These are phyloP conservation scores for Fusarium nematophilum DNA, from an alignment of 2,329 filamentous ascomycete species.

Conservation along the genomic window DNA sequence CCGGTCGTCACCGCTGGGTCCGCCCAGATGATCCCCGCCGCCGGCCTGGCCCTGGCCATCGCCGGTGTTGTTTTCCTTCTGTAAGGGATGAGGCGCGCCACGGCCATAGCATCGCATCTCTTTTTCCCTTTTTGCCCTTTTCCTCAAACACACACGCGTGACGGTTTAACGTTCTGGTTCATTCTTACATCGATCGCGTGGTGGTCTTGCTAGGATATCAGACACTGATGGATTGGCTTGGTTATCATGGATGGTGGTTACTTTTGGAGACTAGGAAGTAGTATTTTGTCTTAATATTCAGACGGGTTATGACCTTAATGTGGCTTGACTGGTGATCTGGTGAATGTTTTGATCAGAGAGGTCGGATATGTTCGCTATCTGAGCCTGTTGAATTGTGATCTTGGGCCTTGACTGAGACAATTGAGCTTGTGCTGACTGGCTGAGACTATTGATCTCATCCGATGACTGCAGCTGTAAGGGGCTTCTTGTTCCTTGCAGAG, in stretches of 20 bases:
- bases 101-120: constrained; percentile 18
- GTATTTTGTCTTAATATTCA: constrained; percentile 40
- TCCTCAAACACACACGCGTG: constrained; percentile 25
- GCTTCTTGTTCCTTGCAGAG: not conserved
- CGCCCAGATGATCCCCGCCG: constrained; percentile 38
- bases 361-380: too few species aligned
- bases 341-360: too few species aligned
- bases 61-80: constrained; percentile 42
- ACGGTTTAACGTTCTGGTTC: constrained; percentile 40
- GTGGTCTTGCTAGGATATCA: constrained; percentile 21
- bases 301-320: constrained; percentile 24
- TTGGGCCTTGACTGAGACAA: not conserved
- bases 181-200: constrained; percentile 35
- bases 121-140: not conserved
- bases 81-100: constrained; percentile 30
- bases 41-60: constrained; percentile 38
- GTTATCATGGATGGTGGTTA: constrained; percentile 33
- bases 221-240: constrained; percentile 22
- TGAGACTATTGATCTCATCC: not conserved
- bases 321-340: not conserved
- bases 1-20: constrained; percentile 41
- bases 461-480: not conserved
- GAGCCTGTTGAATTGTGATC: too few species aligned
- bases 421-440: not conserved
- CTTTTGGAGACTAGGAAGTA: constrained; percentile 38